These are phyloP conservation scores for Termitomyces sp. DNA, from an alignment of 768 basidiomycete species.

Conservation along the genomic window DNA sequence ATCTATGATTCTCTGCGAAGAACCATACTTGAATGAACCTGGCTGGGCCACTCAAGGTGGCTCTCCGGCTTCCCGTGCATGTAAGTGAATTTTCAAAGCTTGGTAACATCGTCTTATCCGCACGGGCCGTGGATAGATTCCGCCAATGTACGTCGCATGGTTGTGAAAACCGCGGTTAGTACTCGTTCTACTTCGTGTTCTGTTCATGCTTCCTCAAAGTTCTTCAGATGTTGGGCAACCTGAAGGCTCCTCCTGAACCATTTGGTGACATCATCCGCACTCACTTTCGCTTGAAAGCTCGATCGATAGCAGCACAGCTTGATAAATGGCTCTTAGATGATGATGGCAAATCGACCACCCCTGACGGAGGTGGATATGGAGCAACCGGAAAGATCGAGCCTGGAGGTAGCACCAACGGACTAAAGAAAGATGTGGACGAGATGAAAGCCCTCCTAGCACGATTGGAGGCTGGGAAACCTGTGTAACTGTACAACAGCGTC, in stretches of 20 bases:
- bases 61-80: slow-evolving; percentile 71
- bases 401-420: slow-evolving; percentile 50
- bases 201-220: neutral
- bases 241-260: slow-evolving; percentile 80
- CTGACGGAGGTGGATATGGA: slow-evolving; percentile 50
- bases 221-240: slow-evolving; percentile 75
- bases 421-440: slow-evolving; percentile 70
- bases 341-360: slow-evolving; percentile 58
- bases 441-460: slow-evolving; percentile 56
- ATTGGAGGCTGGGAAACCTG: slow-evolving; percentile 19
- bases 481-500: neutral
- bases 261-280: slow-evolving; percentile 86
- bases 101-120: neutral
- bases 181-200: neutral
- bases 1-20: slow-evolving; percentile 94
- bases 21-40: slow-evolving; percentile 92
- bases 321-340: slow-evolving; percentile 76
- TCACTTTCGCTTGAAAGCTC: slow-evolving; percentile 86
- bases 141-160: slow-evolving; percentile 91
- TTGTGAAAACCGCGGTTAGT: slow-evolving; percentile 79
- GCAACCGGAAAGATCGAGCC: slow-evolving; percentile 28
- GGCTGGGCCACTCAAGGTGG: slow-evolving; percentile 78
- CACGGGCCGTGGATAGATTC: slow-evolving; percentile 52
- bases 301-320: slow-evolving; percentile 64
- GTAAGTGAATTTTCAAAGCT: slow-evolving; percentile 37